phyloP scores from a whole-genome alignment of 1,284 basidiomycete genomes.

The Ustilago esculenta region DNA sequence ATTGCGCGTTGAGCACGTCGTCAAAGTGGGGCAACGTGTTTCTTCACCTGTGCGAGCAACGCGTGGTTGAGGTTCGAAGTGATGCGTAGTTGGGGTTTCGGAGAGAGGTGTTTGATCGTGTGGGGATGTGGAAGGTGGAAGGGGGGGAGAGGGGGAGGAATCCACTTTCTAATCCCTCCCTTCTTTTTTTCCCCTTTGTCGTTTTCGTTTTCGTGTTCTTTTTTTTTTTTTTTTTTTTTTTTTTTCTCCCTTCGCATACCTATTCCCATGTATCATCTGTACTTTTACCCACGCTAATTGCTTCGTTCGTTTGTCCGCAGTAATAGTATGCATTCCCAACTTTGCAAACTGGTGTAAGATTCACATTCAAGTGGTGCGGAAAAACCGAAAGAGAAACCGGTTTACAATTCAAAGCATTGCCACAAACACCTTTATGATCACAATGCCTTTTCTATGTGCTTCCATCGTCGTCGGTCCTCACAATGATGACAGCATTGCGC shows the following conservation, averaged over 20 bases:
- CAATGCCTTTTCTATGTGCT: conserved; percentile 30
- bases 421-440: conserved; percentile 18
- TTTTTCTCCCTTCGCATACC: not conserved
- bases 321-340: no score
- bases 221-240: not conserved
- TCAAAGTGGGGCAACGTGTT: conserved; percentile 49
- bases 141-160: conserved; percentile 19
- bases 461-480: conserved; percentile 30
- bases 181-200: no score
- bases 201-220: no score
- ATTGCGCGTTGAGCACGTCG: conserved; percentile 46
- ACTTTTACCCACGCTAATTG: not conserved
- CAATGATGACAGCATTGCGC: conserved; percentile 55
- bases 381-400: no score
- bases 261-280: not conserved
- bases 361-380: no score
- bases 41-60: conserved; percentile 30
- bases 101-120: conserved; percentile 25
- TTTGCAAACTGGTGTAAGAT: no score
- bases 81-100: conserved; percentile 27
- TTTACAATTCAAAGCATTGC: conserved; percentile 15
- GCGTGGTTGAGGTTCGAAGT: conserved; percentile 32
- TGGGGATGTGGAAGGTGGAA: no score
- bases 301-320: not conserved
- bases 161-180: conserved; percentile 16